Percentiles rank a stretch among this genome's conserved stretches.
phyloP scores from a whole-genome alignment of 148 eudicot species.

The Camellia granthamiana region DNA sequence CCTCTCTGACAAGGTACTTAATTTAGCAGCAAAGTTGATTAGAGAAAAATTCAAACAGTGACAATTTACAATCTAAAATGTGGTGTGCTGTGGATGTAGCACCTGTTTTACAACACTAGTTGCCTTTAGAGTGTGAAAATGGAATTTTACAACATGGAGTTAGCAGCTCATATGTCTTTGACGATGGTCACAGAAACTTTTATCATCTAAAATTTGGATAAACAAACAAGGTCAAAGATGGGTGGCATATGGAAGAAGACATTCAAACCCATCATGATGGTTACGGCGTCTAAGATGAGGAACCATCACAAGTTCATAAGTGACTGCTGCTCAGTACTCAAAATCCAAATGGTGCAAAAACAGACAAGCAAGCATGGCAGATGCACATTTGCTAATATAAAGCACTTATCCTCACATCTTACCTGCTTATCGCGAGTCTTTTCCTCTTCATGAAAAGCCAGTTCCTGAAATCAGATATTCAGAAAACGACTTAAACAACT shows the following conservation, averaged over 20 bases:
- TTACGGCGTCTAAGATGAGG: not conserved
- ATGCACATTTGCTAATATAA: not conserved
- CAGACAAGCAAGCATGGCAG: not conserved
- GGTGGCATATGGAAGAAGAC: not conserved
- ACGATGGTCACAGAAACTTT: too few relatives aligned
- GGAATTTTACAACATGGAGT: too few relatives aligned
- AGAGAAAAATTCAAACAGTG: not conserved
- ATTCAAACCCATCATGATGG: not conserved
- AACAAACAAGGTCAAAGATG: not conserved
- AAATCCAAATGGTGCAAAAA: not conserved
- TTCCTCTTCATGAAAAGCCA: conserved; percentile 24
- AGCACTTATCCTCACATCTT: not conserved
- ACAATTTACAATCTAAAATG: not conserved
- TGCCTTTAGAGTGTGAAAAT: not conserved
- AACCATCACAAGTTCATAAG: not conserved
- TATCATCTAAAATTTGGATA: not conserved
- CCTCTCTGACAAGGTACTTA: not conserved
- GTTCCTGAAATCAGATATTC: conserved; percentile 34
- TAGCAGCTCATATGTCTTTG: too few relatives aligned
- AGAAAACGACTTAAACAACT: not conserved
- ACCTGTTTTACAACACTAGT: not conserved
- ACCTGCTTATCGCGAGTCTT: conserved; percentile 17
- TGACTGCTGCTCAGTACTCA: not conserved
- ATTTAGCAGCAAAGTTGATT: not conserved
- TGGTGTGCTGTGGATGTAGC: not conserved